Evolutionary conservation across 768 basidiomycete genomes (phyloP).

Genomic region (Pulveroboletus sp.): DNA sequence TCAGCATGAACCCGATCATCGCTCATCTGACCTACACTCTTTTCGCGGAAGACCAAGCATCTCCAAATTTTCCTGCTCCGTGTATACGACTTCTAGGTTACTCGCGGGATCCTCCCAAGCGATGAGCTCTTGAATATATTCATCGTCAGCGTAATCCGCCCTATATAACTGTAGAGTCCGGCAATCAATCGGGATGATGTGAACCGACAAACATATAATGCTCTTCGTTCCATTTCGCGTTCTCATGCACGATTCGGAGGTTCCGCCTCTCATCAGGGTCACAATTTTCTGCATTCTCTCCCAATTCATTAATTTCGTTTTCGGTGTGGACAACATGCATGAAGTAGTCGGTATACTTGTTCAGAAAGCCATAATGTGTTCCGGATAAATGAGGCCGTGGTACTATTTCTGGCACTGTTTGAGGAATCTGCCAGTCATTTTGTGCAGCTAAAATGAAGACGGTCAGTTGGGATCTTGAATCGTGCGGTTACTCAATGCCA

Average conservation of each 20-base stretch:
- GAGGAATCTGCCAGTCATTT: constrained; percentile 79
- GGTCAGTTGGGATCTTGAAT: constrained; percentile 7
- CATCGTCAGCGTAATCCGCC: constrained; percentile 79
- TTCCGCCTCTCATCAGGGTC: constrained; percentile 47
- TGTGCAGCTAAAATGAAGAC: constrained; percentile 52
- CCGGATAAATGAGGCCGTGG: constrained; percentile 37
- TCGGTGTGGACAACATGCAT: constrained; percentile 67
- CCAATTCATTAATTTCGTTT: constrained; percentile 83
- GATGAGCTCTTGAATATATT: constrained; percentile 69
- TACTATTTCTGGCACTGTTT: constrained; percentile 47
- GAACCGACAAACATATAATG: constrained; percentile 68
- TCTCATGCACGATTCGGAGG: constrained; percentile 58
- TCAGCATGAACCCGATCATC: background rate
- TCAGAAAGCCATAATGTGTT: constrained; percentile 73
- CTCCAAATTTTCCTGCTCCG: constrained; percentile 65
- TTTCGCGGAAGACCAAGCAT: constrained; percentile 57
- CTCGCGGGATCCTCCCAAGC: constrained; percentile 60
- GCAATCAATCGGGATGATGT: background rate
- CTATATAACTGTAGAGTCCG: constrained; percentile 35
- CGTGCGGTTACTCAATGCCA: constrained; percentile 19
- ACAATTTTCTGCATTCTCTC: constrained; percentile 60
- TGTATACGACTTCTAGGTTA: constrained; percentile 47
- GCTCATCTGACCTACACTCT: constrained; percentile 42
- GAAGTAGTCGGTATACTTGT: constrained; percentile 75
- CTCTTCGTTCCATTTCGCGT: constrained; percentile 80